These are phyloP conservation scores for Gnaphalium uliginosum DNA, from an alignment of 129 eudicot species.

Conservation along the genomic window DNA sequence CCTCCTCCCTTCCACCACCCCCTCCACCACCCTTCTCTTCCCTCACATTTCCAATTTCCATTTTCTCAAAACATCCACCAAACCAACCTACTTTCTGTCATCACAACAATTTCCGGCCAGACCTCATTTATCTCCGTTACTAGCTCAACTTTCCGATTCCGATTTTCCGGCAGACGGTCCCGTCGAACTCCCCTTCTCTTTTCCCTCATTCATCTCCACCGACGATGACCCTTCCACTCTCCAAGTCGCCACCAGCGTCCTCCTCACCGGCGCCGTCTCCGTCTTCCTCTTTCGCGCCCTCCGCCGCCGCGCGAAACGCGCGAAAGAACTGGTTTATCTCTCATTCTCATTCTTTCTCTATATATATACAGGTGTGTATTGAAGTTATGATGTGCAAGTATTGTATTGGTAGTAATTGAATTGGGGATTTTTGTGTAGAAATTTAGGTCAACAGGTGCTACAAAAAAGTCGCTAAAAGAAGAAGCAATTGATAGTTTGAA, in stretches of 20 bases:
- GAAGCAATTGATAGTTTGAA: slow-evolving; percentile 91
- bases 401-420: neutral
- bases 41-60: slow-evolving; percentile 28
- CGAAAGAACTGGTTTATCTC: slow-evolving; percentile 65
- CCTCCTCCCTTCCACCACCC: slow-evolving; percentile 22
- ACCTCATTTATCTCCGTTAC: slow-evolving; percentile 30
- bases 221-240: slow-evolving; percentile 69
- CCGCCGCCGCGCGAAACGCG: slow-evolving; percentile 88
- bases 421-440: slow-evolving; percentile 41
- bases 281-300: slow-evolving; percentile 89
- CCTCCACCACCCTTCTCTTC: slow-evolving; percentile 28
- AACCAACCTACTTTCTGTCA: slow-evolving; percentile 9
- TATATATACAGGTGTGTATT: too few species aligned
- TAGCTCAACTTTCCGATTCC: slow-evolving; percentile 50
- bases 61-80: slow-evolving; percentile 34
- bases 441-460: slow-evolving; percentile 85
- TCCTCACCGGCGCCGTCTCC: slow-evolving; percentile 93
- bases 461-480: slow-evolving; percentile 64
- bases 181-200: slow-evolving; percentile 59
- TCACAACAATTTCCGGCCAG: slow-evolving; percentile 27
- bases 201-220: slow-evolving; percentile 59
- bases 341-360: neutral
- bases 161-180: slow-evolving; percentile 65
- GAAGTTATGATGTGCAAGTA: neutral
- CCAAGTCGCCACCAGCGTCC: slow-evolving; percentile 82